A percentile compares a stretch with the other conserved stretches of the same genome.
Conservation (phyloP, 441 rosid species). For the Kokia cookei region DNA sequence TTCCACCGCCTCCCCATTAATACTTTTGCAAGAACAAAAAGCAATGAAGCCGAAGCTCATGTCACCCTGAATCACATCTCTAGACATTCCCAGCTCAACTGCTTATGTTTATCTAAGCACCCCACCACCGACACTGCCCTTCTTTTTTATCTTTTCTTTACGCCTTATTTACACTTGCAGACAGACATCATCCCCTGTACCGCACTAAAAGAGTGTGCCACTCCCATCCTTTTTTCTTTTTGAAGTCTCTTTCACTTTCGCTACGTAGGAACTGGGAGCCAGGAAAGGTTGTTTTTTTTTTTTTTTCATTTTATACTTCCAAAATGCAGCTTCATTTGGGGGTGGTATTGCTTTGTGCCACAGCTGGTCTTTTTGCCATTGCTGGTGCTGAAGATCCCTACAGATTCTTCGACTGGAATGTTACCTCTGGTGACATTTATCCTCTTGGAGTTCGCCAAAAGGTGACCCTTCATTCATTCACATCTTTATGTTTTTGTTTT, state of each 20-base stretch:
- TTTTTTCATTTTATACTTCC: neutral
- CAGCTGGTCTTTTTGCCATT: slow-evolving; percentile 21
- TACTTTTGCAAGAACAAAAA: no score
- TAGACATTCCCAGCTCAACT: no score
- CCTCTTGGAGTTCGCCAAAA: slow-evolving; percentile 76
- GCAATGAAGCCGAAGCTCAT: no score
- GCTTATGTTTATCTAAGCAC: neutral
- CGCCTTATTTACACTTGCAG: neutral
- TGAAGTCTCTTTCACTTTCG: neutral
- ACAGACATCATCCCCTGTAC: slow-evolving; percentile 16
- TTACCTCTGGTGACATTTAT: slow-evolving; percentile 65
- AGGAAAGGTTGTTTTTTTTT: neutral
- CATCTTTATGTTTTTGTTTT: neutral
- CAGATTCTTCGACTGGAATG: slow-evolving; percentile 79
- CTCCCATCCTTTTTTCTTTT: slow-evolving; percentile 12
- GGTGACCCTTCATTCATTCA: slow-evolving; percentile 26
- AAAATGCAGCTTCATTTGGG: slow-evolving; percentile 21
- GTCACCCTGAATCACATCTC: no score
- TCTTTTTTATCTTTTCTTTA: neutral
- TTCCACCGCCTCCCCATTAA: no score
- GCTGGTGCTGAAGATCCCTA: slow-evolving; percentile 70
- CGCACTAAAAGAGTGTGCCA: slow-evolving; percentile 37
- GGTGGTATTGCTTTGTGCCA: slow-evolving; percentile 13
- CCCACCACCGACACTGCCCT: slow-evolving; percentile 42
- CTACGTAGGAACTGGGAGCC: neutral